Conservation (phyloP, 2,329 filamentous ascomycete species). For the Colletotrichum chrysophilum region DNA sequence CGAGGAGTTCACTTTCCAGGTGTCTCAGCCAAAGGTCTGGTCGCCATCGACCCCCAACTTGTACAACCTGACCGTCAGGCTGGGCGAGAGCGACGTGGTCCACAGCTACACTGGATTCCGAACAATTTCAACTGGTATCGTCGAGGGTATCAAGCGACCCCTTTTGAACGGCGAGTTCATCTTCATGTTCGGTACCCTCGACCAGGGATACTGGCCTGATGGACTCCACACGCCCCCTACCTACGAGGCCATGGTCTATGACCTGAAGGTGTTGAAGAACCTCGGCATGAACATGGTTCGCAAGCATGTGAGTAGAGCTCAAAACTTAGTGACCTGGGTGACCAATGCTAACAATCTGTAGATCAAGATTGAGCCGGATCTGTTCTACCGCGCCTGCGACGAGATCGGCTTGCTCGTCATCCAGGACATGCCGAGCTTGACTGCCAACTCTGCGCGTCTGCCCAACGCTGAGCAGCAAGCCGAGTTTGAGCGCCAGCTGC, state of each 20-base stretch:
- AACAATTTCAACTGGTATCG: constrained; percentile 60
- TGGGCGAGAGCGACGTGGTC: constrained; percentile 54
- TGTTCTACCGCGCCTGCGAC: constrained; percentile 74
- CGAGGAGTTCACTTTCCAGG: constrained; percentile 57
- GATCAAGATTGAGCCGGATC: constrained; percentile 71
- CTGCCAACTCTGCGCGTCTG: constrained; percentile 32
- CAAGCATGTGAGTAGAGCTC: constrained; percentile 62
- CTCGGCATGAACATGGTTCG: constrained; percentile 74
- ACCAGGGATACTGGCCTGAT: constrained; percentile 77
- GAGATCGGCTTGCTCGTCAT: constrained; percentile 69
- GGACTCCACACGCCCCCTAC: constrained; percentile 70
- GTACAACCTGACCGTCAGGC: constrained; percentile 66
- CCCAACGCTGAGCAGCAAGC: constrained; percentile 57
- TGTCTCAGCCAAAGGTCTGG: constrained; percentile 65
- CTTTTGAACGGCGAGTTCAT: constrained; percentile 72
- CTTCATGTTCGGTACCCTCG: constrained; percentile 72
- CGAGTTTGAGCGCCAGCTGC: constrained; percentile 70
- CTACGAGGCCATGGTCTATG: constrained; percentile 70
- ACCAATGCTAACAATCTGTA: constrained; percentile 24
- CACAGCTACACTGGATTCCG: constrained; percentile 74
- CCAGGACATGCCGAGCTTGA: constrained; percentile 74
- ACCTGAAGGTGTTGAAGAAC: constrained; percentile 66
- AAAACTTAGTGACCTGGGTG: not conserved
- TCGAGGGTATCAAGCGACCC: constrained; percentile 65
- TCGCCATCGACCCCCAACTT: constrained; percentile 66